phyloP scores from a whole-genome alignment of 352 stramenopile species.

The Pythium sukuiense region DNA sequence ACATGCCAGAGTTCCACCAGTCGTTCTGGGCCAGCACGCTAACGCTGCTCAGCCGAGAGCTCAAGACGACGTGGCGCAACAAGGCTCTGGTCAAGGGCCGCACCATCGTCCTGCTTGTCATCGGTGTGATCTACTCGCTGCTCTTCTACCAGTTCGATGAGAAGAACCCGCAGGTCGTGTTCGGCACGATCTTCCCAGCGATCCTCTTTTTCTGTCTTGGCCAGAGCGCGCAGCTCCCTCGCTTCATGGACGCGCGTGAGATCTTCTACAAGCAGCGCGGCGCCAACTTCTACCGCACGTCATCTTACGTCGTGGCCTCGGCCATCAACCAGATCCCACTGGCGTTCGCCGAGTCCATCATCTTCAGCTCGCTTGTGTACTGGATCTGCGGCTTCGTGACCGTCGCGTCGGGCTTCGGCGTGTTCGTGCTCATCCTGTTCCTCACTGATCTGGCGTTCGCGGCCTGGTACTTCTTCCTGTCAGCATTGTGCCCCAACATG shows the following conservation, averaged over 20 bases:
- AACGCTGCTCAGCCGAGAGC: conserved; percentile 29
- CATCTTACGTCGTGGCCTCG: conserved; percentile 55
- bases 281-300: conserved; percentile 70
- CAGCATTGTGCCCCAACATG: conserved; percentile 29
- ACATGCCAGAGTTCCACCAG: conserved; percentile 20
- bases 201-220: conserved; percentile 73
- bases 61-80: conserved; percentile 50
- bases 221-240: conserved; percentile 43
- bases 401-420: conserved; percentile 29
- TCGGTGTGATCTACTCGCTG: conserved; percentile 33
- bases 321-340: conserved; percentile 33
- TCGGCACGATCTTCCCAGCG: conserved; percentile 73
- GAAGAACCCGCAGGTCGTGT: conserved; percentile 29
- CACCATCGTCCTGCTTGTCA: conserved; percentile 32
- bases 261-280: conserved; percentile 68
- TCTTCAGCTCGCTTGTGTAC: conserved; percentile 5
- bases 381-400: conserved; percentile 11
- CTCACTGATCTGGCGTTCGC: conserved; percentile 29
- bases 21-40: conserved; percentile 3
- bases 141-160: conserved; percentile 35
- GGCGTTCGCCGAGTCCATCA: conserved; percentile 49
- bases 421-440: conserved; percentile 42
- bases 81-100: conserved; percentile 32
- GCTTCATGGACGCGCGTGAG: conserved; percentile 6
- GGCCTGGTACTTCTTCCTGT: conserved; percentile 36